Conservation (phyloP, 2,329 filamentous ascomycete genomes). For the Zymoseptoria crescenta region DNA sequence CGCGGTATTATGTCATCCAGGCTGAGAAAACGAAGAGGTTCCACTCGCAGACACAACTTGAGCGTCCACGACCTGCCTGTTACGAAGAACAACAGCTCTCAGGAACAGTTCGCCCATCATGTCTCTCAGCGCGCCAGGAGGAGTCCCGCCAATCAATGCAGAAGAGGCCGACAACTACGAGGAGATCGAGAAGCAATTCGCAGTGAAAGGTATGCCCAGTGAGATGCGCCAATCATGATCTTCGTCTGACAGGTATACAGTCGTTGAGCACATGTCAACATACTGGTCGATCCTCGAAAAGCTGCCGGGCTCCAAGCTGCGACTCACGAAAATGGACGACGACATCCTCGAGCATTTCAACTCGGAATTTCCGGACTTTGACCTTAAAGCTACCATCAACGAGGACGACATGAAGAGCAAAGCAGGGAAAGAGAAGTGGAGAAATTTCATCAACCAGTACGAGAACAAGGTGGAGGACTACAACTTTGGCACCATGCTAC, state of each 20-base stretch:
- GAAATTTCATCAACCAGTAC: slow-evolving; percentile 87
- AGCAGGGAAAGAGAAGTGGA: slow-evolving; percentile 85
- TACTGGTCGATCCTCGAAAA: slow-evolving; percentile 96
- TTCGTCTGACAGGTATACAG: slow-evolving; percentile 33
- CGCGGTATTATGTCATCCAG: neutral
- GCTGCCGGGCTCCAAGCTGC: slow-evolving; percentile 77
- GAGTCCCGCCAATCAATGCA: slow-evolving; percentile 28
- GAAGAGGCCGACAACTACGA: slow-evolving; percentile 57
- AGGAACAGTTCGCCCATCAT: slow-evolving; percentile 6
- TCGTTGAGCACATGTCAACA: slow-evolving; percentile 90
- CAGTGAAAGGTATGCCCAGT: slow-evolving; percentile 67
- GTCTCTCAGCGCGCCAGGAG: slow-evolving; percentile 19
- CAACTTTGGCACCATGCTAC: slow-evolving; percentile 94
- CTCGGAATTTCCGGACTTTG: slow-evolving; percentile 84
- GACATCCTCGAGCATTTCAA: slow-evolving; percentile 88
- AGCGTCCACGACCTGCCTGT: neutral
- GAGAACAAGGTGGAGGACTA: slow-evolving; percentile 94
- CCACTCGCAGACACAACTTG: neutral
- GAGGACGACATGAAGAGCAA: slow-evolving; percentile 99
- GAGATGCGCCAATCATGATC: neutral
- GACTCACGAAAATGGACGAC: slow-evolving; percentile 88
- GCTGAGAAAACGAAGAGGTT: too few species aligned
- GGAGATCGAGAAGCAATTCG: slow-evolving; percentile 96
- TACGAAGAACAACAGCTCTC: neutral
- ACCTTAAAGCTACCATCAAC: slow-evolving; percentile 69